phyloP scores from a whole-genome alignment of 1,139 yeast species.

The Wickerhamomyces sp. region DNA sequence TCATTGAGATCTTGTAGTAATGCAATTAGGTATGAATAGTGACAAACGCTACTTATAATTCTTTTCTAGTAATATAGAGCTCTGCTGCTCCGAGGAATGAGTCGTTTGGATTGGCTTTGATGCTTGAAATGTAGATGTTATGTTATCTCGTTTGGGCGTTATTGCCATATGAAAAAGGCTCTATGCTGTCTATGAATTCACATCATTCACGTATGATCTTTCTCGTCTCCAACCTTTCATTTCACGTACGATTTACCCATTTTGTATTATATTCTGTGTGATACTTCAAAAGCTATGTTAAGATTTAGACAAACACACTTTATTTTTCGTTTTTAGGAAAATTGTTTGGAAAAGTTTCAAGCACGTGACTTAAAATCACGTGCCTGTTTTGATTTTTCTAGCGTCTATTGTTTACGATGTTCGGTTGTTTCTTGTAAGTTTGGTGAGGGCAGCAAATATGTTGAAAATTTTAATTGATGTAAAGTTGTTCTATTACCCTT shows the following conservation, averaged over 20 bases:
- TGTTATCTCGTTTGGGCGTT: neutral
- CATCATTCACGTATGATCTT: neutral
- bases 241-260: slow-evolving; percentile 25
- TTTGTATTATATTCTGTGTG: slow-evolving; percentile 17
- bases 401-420: too few species aligned
- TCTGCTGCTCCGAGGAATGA: neutral
- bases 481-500: slow-evolving; percentile 7
- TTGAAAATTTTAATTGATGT: slow-evolving; percentile 2
- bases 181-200: neutral
- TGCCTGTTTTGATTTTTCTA: neutral
- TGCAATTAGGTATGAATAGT: too few species aligned
- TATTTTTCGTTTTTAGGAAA: slow-evolving; percentile 16
- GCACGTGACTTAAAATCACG: slow-evolving; percentile 6
- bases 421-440: too few species aligned
- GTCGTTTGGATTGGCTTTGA: neutral
- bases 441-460: neutral
- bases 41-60: too few species aligned
- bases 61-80: neutral
- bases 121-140: neutral
- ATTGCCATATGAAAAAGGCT: neutral
- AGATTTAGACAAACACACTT: slow-evolving; percentile 9
- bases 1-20: too few species aligned
- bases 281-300: slow-evolving; percentile 12
- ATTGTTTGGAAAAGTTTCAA: too few species aligned
- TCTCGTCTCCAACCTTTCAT: neutral